These are phyloP conservation scores for Fusarium duplospermum DNA, from an alignment of 2,329 filamentous ascomycete genomes.

Conservation along the genomic window DNA sequence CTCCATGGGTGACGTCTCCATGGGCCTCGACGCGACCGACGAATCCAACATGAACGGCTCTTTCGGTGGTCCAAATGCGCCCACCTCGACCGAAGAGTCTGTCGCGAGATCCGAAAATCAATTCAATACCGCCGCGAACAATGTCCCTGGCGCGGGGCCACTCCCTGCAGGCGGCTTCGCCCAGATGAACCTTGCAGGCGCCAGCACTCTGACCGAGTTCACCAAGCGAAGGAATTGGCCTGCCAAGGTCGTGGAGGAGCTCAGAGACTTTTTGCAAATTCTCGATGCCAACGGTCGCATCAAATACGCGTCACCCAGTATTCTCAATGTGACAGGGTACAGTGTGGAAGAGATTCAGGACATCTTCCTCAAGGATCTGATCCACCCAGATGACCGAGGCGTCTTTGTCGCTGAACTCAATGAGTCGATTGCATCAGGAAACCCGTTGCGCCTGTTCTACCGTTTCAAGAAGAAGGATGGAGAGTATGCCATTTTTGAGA, in stretches of 20 bases:
- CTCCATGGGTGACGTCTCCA: slow-evolving; percentile 54
- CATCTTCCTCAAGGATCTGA: slow-evolving; percentile 80
- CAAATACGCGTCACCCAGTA: slow-evolving; percentile 86
- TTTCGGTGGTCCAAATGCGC: slow-evolving; percentile 35
- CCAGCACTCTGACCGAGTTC: slow-evolving; percentile 66
- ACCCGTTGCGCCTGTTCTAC: slow-evolving; percentile 85
- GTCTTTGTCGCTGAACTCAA: slow-evolving; percentile 90
- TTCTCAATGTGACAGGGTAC: slow-evolving; percentile 80
- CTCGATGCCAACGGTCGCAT: slow-evolving; percentile 87
- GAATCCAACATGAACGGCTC: slow-evolving; percentile 39
- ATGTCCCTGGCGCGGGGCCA: slow-evolving; percentile 57
- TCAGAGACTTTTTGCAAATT: slow-evolving; percentile 90
- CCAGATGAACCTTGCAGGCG: slow-evolving; percentile 48
- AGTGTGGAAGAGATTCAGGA: slow-evolving; percentile 76
- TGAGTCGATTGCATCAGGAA: slow-evolving; percentile 86
- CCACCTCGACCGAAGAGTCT: slow-evolving; percentile 44
- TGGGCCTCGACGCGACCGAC: slow-evolving; percentile 56
- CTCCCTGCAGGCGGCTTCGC: slow-evolving; percentile 54
- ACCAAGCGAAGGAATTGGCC: slow-evolving; percentile 81
- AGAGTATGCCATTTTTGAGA: slow-evolving; percentile 84
- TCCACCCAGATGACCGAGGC: slow-evolving; percentile 86
- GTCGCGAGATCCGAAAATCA: slow-evolving; percentile 49
- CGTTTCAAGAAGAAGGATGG: slow-evolving; percentile 81
- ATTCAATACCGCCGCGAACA: slow-evolving; percentile 50
- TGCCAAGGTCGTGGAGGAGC: slow-evolving; percentile 87